Evolutionary conservation across 306 rosid species (phyloP).

Genomic region (Heteromeles arbutifolia): DNA sequence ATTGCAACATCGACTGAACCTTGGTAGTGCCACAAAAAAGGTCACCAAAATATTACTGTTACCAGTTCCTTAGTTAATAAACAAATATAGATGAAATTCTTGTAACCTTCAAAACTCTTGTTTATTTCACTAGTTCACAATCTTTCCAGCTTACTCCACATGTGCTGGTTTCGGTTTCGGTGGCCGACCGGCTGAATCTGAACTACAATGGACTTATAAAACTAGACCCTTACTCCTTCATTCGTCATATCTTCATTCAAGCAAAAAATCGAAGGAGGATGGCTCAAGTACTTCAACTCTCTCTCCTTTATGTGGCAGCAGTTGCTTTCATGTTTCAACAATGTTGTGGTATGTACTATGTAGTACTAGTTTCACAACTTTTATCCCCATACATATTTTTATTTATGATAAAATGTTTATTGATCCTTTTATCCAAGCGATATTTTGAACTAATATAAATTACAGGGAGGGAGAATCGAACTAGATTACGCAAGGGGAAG

Average conservation of each 20-base stretch:
- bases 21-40: background rate
- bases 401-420: no score
- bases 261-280: background rate
- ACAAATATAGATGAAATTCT: background rate
- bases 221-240: background rate
- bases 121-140: background rate
- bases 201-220: background rate
- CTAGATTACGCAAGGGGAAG: background rate
- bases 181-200: background rate
- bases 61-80: background rate
- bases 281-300: background rate
- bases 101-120: background rate
- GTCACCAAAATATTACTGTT: background rate
- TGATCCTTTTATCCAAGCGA: background rate
- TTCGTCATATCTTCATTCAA: background rate
- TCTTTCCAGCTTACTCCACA: background rate
- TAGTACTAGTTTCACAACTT: background rate
- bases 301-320: constrained; percentile 1
- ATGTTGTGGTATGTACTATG: constrained; percentile 16
- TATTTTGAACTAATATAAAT: background rate
- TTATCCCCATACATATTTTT: background rate
- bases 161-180: background rate
- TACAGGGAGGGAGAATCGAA: background rate
- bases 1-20: background rate
- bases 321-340: constrained; percentile 2